Evolutionary conservation across 1,139 yeast genomes (phyloP), one percentile per base, ranked within the genome.

Genomic region (Diutina catenulata): DNA sequence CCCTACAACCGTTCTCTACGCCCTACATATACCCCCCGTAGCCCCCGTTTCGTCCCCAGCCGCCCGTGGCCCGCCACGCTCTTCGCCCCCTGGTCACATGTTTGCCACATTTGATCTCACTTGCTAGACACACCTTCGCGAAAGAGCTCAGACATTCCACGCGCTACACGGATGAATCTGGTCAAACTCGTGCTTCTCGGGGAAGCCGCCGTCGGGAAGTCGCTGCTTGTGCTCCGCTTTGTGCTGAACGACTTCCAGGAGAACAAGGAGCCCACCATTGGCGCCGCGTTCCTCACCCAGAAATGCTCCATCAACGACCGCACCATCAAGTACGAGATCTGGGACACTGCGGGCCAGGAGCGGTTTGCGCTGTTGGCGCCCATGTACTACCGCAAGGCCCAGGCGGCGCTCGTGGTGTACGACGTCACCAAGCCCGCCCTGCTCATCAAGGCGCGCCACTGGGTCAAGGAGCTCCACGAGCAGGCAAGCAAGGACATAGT

Each of bases 291-390:
- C 54, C 64, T 91, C 43, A 91, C 98, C 25, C 97, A 91, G 57
- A 80, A 93, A 55, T 93, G 96, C 54, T 80, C 88, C 27, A 80
- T 91, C 49, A 93, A 93, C 28, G 87, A 83, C 46, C 76, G 83
- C 48, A 83, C 94, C 13, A 87, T 91, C 54, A 91, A 91, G 57
- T 91, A 87, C 59, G 98, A 91, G 58, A 91, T 91, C 46, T 91
- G 97, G 97, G 98, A 91, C 56, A 91, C 98, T 11, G 98, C 98
- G 0, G 98, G 98, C 14, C 98, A 91, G 62, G 98, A 91, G 58
- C 66, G 98, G 45, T 91, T 91, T 65, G 96, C 97, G 4, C 81
- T 93, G 27, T 69, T 91, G 53, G 97, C 97, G 1, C 98, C 97
- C 20, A 83, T 91, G 94, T 91, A 91, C 60, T 91, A 91, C 64